phyloP scores from a whole-genome alignment of 441 rosid species.

The Cnidoscolus chayamansa region DNA sequence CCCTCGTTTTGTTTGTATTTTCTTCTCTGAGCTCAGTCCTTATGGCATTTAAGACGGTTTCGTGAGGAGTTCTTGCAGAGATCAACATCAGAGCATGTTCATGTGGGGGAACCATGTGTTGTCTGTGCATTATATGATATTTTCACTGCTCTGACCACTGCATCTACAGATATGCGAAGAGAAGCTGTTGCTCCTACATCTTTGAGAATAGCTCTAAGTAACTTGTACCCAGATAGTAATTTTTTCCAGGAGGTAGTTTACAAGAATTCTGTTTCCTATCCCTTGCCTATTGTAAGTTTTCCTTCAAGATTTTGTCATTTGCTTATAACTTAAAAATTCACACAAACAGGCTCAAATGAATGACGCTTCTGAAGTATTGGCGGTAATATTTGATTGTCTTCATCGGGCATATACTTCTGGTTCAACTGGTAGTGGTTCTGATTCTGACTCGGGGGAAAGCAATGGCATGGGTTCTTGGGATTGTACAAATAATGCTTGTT shows the following conservation, averaged over 20 bases:
- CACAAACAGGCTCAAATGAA: constrained; percentile 90
- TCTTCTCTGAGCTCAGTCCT: constrained; percentile 51
- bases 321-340: background rate
- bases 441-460: constrained; percentile 61
- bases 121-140: constrained; percentile 81
- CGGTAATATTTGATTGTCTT: constrained; percentile 83
- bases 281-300: background rate
- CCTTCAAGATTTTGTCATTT: constrained; percentile 7
- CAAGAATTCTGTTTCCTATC: constrained; percentile 22
- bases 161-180: constrained; percentile 50
- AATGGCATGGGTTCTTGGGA: constrained; percentile 69
- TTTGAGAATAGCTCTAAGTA: constrained; percentile 82
- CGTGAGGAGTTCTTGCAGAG: constrained; percentile 76
- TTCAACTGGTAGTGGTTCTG: constrained; percentile 52
- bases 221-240: constrained; percentile 83
- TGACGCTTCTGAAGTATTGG: constrained; percentile 95
- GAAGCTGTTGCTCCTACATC: constrained; percentile 85
- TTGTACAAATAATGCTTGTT: constrained; percentile 62
- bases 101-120: constrained; percentile 94
- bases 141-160: constrained; percentile 59
- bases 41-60: constrained; percentile 84
- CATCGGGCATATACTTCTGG: constrained; percentile 71
- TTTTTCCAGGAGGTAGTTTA: constrained; percentile 82
- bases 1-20: constrained; percentile 16
- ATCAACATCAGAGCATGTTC: constrained; percentile 65